Evolutionary conservation across 2,329 filamentous ascomycete genomes (phyloP), one percentile per base, ranked within the genome.

Genomic region (Keithomyces neogunnii): DNA sequence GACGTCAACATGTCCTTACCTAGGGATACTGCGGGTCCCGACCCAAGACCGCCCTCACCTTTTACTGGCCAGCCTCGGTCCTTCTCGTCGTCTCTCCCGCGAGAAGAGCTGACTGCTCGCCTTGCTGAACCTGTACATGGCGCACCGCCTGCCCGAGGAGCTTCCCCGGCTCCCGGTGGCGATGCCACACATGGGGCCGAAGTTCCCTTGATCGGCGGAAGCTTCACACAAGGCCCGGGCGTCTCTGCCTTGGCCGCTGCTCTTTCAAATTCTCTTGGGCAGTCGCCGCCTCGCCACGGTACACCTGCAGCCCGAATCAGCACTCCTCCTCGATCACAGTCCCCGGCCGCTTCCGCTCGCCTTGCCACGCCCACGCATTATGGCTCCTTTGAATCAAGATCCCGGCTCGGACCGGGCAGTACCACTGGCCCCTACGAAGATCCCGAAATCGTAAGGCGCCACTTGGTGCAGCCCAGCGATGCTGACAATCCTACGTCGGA

Each of bases 231-330:
- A 5, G 89, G 89, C 1, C 90, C 89, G 5, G 89, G 89, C 29
- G 81, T 90, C 47, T 96, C 92, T 30, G 91, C 90, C 54, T 80
- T 97, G 50, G 90, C 92, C 36, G 88, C 88, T 30, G 92, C 89
- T n/a, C 73, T 96, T 56, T 87, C 87, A 54, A 84, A 86, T 59
- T 87, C 85, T 9, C 72, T 86, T 38, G 86, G 85, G 55, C 79
- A 80, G 47, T 84, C 84, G 30, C 86, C 88, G 19, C 83, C 86
- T 39, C 78, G 83, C 45, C 82, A 85, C 57, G 86, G 85, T 47
- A 87, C 83, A 2, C 83, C 82, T 48, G 77, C 82, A 8, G 73
- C 73, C 32, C 71, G 81, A 51, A 67, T 82, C 40, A 70, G 75
- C 43, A 87, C 85, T 45, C 85, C 85, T 43, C 59, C 65, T 33